Evolutionary conservation across 2,329 filamentous ascomycete species (phyloP), one percentile per base, ranked within the genome.

Genomic region (Macroventuria anomochaeta): DNA sequence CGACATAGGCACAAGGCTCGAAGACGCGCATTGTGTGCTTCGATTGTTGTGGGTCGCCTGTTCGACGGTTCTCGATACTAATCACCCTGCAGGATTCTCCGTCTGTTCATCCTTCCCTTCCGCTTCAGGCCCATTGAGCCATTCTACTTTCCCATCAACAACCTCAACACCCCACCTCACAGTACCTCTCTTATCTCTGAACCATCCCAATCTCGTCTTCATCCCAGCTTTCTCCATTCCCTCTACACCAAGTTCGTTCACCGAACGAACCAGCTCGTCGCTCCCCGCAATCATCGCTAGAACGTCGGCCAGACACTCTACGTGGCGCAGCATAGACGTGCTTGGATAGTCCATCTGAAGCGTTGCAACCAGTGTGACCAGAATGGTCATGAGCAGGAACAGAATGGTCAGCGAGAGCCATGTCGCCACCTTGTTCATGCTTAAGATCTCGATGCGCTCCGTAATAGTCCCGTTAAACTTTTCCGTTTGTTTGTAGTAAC

Each of bases 81-180:
- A n/a, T n/a, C n/a, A n/a, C n/a, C n/a, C n/a, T n/a, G n/a, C n/a
- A n/a, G n/a, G n/a, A n/a, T n/a, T n/a, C n/a, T n/a, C n/a, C n/a
- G n/a, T n/a, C n/a, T n/a, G n/a, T n/a, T n/a, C n/a, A n/a, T n/a
- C n/a, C n/a, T n/a, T n/a, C n/a, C n/a, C n/a, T n/a, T n/a, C n/a
- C n/a, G n/a, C n/a, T n/a, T n/a, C n/a, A n/a, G n/a, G n/a, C n/a
- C n/a, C n/a, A n/a, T n/a, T n/a, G n/a, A n/a, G n/a, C n/a, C n/a
- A n/a, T n/a, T n/a, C n/a, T n/a, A n/a, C n/a, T n/a, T n/a, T n/a
- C n/a, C n/a, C 41, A 21, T 42, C 59, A 10, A 56, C 43, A 33
- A 59, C 25, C 33, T 64, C 55, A 32, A 62, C 36, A 7, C 58
- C 61, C 60, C 57, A 63, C 34, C 58, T 48, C 7, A 58, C 21